These are phyloP conservation scores for Trebouxia sp. DNA, from an alignment of 139 green algal genomes.

Conservation along the genomic window DNA sequence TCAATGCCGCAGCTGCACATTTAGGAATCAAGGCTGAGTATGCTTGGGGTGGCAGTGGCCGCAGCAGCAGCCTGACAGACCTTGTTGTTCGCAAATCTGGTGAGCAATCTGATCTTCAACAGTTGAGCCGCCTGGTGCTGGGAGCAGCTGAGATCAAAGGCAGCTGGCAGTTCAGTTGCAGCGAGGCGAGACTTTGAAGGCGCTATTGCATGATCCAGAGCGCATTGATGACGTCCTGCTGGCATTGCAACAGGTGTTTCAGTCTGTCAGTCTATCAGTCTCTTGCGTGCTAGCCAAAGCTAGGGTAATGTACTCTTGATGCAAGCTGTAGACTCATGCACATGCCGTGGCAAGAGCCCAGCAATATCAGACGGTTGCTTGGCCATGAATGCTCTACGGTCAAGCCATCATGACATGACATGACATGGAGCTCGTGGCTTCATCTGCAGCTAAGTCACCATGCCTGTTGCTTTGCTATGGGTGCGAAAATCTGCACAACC, in stretches of 20 bases:
- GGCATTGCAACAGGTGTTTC: slow-evolving; percentile 15
- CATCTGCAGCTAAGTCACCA: not conserved
- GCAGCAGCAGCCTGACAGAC: slow-evolving; percentile 10
- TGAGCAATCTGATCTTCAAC: not conserved
- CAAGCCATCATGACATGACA: no score
- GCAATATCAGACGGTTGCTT: no score
- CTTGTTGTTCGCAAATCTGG: not conserved
- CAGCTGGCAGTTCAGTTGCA: not conserved
- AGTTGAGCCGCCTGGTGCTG: not conserved
- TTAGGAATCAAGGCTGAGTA: not conserved
- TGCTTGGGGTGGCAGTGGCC: not conserved
- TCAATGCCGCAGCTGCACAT: not conserved
- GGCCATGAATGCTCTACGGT: no score
- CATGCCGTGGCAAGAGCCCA: no score
- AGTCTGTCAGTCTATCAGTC: no score
- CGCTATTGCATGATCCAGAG: not conserved
- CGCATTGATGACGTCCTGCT: not conserved
- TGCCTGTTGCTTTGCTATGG: no score
- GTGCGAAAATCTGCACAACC: no score
- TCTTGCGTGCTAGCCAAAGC: no score
- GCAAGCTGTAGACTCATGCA: no score
- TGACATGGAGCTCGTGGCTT: not conserved
- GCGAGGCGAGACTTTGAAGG: not conserved
- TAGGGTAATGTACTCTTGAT: no score
- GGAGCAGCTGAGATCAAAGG: not conserved